phyloP scores from a whole-genome alignment of 129 eudicot species.

The Flaveria bidentis region DNA sequence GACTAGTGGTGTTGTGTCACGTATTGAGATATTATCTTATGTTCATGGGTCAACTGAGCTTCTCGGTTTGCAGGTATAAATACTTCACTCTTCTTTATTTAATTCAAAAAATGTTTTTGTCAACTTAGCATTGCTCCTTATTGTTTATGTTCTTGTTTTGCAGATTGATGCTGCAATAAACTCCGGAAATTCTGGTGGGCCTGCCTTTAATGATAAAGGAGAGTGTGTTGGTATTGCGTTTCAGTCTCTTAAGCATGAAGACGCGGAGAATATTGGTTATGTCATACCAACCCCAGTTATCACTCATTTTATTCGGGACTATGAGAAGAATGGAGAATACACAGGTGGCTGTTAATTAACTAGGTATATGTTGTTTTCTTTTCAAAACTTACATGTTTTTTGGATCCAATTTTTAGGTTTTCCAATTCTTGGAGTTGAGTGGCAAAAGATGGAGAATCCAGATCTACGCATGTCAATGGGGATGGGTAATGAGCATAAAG shows the following conservation, averaged over 20 bases:
- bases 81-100: not conserved
- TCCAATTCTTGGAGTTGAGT: slow-evolving; percentile 62
- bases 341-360: slow-evolving; percentile 39
- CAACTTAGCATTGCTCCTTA: slow-evolving; percentile 3
- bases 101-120: not conserved
- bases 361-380: not conserved
- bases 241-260: slow-evolving; percentile 68
- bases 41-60: slow-evolving; percentile 71
- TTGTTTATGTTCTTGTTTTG: slow-evolving; percentile 28
- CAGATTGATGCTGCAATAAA: slow-evolving; percentile 72
- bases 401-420: slow-evolving; percentile 39
- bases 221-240: slow-evolving; percentile 68
- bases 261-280: slow-evolving; percentile 65
- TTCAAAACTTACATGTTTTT: not conserved
- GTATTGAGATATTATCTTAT: slow-evolving; percentile 63
- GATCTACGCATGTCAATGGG: slow-evolving; percentile 64
- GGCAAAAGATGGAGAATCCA: slow-evolving; percentile 73
- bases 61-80: slow-evolving; percentile 62
- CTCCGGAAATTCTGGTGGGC: slow-evolving; percentile 70
- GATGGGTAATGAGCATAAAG: slow-evolving; percentile 56
- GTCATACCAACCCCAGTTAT: slow-evolving; percentile 71
- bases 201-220: slow-evolving; percentile 58
- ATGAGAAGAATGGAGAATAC: slow-evolving; percentile 57
- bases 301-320: slow-evolving; percentile 55
- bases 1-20: slow-evolving; percentile 69